A percentile compares a stretch with the other conserved stretches of the same genome.
phyloP scores from a whole-genome alignment of 768 basidiomycete species.

The Leccinum truebloodii region DNA sequence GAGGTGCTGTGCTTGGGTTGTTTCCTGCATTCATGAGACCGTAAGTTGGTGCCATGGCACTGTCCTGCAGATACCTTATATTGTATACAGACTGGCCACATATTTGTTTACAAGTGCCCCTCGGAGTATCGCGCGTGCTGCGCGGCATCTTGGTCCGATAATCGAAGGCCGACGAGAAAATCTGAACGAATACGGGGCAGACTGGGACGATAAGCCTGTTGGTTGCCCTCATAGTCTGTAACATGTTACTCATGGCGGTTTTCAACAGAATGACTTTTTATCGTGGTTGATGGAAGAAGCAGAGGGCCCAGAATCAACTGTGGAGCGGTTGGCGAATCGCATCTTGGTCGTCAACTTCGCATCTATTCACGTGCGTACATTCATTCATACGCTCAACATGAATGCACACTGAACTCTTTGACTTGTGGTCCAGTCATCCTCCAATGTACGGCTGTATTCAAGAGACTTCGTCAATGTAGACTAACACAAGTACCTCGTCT shows the following conservation, averaged over 20 bases:
- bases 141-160: constrained; percentile 26
- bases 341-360: constrained; percentile 19
- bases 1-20: background rate
- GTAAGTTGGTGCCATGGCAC: constrained; percentile 23
- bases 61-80: background rate
- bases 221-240: background rate
- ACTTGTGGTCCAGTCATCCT: background rate
- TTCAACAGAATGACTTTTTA: constrained; percentile 35
- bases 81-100: background rate
- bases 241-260: background rate
- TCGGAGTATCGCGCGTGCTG: background rate
- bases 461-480: background rate
- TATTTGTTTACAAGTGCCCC: background rate
- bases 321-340: constrained; percentile 24
- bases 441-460: background rate
- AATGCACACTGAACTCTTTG: background rate
- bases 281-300: constrained; percentile 34
- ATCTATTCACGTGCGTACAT: constrained; percentile 25
- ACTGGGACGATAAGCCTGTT: constrained; percentile 36
- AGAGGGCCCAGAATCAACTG: constrained; percentile 12
- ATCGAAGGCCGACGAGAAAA: constrained; percentile 29
- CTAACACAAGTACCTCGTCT: background rate
- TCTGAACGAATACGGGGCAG: constrained; percentile 22
- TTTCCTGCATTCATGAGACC: constrained; percentile 36
- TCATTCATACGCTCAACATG: background rate